Base-by-base conservation (phyloP, 2,329 filamentous ascomycete species). In the Fusarium drepaniforme region DNA sequence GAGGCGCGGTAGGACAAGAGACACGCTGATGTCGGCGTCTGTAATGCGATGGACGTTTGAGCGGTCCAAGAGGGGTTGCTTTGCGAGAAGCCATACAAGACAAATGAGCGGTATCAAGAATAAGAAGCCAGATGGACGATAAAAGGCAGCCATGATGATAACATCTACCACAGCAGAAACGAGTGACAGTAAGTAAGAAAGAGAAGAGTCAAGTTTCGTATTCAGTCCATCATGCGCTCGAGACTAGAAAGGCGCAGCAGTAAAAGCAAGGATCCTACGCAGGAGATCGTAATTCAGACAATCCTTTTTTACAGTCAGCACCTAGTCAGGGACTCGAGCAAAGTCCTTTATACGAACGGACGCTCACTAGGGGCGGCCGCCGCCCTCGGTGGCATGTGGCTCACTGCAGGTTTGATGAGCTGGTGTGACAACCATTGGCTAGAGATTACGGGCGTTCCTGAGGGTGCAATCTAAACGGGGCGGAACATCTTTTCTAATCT, bases 11-110 rank as follows among this genome's bases (percentile, higher is more conserved):
- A 81, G 79, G 25, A 66, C 23, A 4, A 64, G 68, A 3, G 71
- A 66, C 15, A 79, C 70, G 8, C 64, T 67, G n/a, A 77, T 65
- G 65, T 81, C 78, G 58, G 69, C 63, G 30, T 75, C 67, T n/a
- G 69, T 74, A 63, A 73, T 78, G 65, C 73, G 75, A 46, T 74
- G 72, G 28, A 57, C 53, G 21, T 59, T 61, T 23, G 64, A 67
- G 35, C 30, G 65, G n/a, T 72, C 68, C 37, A 77, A 73, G 44
- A 71, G 73, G 12, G 77, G 71, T 18, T 76, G 72, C 23, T 67
- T 71, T 3, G 65, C 49, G 44, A 79, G 68, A 60, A 79, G 62
- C 57, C 68, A 66, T 37, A 70, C 33, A 11, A 72, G 40, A 53
- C 70, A 67, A 38, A 76, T 21, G 11, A 74, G 35, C 3, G 59